Conservation (phyloP, 345 rosid genomes). For the Pseudoturritis turrita region DNA sequence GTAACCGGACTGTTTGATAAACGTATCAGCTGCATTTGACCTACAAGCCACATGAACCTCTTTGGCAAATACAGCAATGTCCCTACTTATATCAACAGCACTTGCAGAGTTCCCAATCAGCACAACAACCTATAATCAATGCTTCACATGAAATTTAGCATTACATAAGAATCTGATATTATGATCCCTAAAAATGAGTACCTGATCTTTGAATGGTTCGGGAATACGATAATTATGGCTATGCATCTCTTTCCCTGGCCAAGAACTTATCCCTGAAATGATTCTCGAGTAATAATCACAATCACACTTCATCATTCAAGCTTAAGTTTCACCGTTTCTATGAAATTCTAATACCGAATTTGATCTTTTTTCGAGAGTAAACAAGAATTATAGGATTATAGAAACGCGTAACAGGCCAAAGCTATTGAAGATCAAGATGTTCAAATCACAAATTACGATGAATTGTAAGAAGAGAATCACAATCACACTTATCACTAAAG, state of each 20-base stretch:
- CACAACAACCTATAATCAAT: conserved; percentile 51
- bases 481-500: neutral
- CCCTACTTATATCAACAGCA: conserved; percentile 68
- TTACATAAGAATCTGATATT: neutral
- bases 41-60: conserved; percentile 78
- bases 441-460: neutral
- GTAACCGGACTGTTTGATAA: conserved; percentile 39
- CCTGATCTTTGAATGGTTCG: conserved; percentile 59
- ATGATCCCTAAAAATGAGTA: conserved; percentile 19
- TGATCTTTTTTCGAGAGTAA: neutral
- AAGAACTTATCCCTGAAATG: conserved; percentile 53
- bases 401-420: neutral
- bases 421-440: neutral
- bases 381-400: neutral
- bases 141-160: neutral
- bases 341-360: neutral
- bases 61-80: conserved; percentile 60
- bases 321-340: neutral
- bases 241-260: conserved; percentile 93
- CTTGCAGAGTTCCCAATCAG: conserved; percentile 69
- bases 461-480: neutral
- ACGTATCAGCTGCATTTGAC: conserved; percentile 44
- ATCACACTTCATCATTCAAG: neutral
- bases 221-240: conserved; percentile 82
- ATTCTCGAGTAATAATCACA: neutral